Evolutionary conservation across 2,329 filamentous ascomycete genomes (phyloP).

Genomic region (Ramularia endophylla): DNA sequence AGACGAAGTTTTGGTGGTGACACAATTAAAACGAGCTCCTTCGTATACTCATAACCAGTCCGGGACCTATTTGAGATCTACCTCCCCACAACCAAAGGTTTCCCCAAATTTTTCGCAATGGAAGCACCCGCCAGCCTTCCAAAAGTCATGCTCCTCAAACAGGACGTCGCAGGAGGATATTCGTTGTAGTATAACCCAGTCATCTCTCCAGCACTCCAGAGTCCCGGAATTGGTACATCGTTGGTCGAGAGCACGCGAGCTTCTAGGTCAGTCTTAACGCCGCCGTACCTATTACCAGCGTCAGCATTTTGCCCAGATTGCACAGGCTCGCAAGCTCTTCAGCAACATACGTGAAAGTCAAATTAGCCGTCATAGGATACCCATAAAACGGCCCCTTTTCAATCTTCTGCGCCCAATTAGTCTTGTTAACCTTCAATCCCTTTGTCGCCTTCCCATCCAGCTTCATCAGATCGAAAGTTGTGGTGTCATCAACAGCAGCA

Average conservation of each 20-base stretch:
- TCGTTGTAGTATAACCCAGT: constrained; percentile 33
- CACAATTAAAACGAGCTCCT: too few species aligned
- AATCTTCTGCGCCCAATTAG: constrained; percentile 39
- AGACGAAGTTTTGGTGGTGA: too few species aligned
- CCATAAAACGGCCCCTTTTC: constrained; percentile 35
- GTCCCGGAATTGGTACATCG: constrained; percentile 35
- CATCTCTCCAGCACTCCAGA: constrained; percentile 32
- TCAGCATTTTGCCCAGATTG: constrained; percentile 8
- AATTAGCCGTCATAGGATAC: constrained; percentile 28
- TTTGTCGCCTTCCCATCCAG: constrained; percentile 37
- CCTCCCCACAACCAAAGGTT: too few species aligned
- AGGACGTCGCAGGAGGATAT: constrained; percentile 32
- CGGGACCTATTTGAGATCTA: too few species aligned
- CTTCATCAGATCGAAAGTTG: constrained; percentile 38
- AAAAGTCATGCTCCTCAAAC: constrained; percentile 30
- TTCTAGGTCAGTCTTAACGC: constrained; percentile 36
- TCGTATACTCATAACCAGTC: too few species aligned
- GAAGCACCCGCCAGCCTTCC: constrained; percentile 28
- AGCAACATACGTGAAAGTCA: constrained; percentile 26
- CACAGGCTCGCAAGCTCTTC: too few species aligned
- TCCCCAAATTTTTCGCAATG: constrained; percentile 29
- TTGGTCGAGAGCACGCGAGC: constrained; percentile 36
- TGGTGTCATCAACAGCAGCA: constrained; percentile 35
- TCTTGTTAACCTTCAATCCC: constrained; percentile 34
- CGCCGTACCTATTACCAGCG: constrained; percentile 33